Evolutionary conservation across 495 filamentous ascomycete genomes (phyloP), one percentile per base, ranked within the genome.

Genomic region (Amniculicola lignicola): DNA sequence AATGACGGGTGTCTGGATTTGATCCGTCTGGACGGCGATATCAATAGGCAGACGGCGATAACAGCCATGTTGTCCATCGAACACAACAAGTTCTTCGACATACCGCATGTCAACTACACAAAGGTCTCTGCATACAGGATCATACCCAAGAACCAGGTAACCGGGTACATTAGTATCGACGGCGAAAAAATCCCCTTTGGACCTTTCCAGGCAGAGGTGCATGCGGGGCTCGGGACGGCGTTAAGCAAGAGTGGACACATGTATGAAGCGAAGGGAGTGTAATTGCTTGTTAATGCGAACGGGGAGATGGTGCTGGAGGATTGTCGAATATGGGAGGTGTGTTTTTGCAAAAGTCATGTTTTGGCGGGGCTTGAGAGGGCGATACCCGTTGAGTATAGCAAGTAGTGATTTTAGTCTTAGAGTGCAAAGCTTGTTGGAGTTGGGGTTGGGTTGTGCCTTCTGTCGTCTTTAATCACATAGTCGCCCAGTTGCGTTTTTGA

Each of bases 121-220:
- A 98, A 98, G 67, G 77, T 95, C 2, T 73, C 74, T 25, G 92
- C 83, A 0, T 98, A 90, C 67, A 80, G 93, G 28, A 82, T 98
- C 56, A 81, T 85, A 0, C 93, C 93, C 0, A 84, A 82, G 18
- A 72, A 79, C 43, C 74, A 64, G 42, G 77, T 74, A 41, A 75
- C 79, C 40, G 90, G 93, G 3, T 93, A 89, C 70, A 91, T 98
- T 69, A 92, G 89, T 66, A 89, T 98, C 62, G 93, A 98, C 61
- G 93, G 93, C 22, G 93, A 98, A 70, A 75, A 81, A 19, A 74
- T 94, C 10, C 87, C 89, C 1, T 96, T 91, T 62, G 84, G 84
- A 51, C 84, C 88, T 0, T 92, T 95, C 69, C 93, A 98, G 72
- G 89, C 82, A 7, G 93, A 98, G 72, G 73, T 96, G 12, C 89